phyloP scores from a whole-genome alignment of 768 basidiomycete species.

The Mycena venus region DNA sequence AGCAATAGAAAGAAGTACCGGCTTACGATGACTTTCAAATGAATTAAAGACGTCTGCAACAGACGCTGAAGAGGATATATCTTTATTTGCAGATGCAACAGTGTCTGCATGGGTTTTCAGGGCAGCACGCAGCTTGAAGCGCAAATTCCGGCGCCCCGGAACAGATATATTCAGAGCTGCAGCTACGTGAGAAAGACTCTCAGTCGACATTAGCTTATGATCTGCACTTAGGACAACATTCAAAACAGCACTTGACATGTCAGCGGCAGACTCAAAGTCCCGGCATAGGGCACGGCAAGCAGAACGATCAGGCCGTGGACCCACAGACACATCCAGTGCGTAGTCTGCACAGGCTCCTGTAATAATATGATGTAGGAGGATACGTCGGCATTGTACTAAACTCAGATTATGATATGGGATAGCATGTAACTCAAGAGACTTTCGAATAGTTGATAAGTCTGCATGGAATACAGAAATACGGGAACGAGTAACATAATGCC shows the following conservation, averaged over 20 bases:
- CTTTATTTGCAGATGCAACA: background rate
- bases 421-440: too few relatives aligned
- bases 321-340: background rate
- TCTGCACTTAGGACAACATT: too few relatives aligned
- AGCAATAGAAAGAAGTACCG: constrained; percentile 1
- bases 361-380: too few relatives aligned
- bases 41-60: too few relatives aligned
- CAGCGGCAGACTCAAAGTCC: background rate
- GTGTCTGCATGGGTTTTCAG: background rate
- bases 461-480: constrained; percentile 2
- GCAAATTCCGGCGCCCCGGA: background rate
- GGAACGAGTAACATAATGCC: too few relatives aligned
- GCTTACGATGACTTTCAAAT: too few relatives aligned
- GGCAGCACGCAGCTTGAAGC: constrained; percentile 7
- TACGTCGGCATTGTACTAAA: too few relatives aligned
- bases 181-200: constrained; percentile 12
- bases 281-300: background rate
- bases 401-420: too few relatives aligned
- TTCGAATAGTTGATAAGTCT: background rate
- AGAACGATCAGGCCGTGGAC: background rate
- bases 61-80: background rate
- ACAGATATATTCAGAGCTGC: constrained; percentile 1
- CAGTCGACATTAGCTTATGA: constrained; percentile 5
- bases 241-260: background rate
- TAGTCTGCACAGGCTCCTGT: background rate